Evolutionary conservation across 2,329 filamentous ascomycete species (phyloP), one percentile per base, ranked within the genome.

Genomic region (Metarhizium sp.): DNA sequence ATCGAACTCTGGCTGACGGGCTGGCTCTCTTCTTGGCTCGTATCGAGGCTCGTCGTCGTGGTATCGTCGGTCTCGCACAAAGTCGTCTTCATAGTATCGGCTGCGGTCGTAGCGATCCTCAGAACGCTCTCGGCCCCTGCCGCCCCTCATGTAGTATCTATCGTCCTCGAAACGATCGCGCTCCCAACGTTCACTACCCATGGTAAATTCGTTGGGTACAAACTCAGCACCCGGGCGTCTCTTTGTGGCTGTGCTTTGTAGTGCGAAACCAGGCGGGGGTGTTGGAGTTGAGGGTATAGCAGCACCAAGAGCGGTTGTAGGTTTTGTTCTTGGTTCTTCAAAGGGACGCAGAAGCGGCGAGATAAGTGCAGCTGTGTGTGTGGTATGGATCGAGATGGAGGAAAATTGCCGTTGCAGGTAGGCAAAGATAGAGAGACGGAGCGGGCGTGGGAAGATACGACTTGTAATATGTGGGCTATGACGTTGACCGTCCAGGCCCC

Each of bases 161-260:
- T 85, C 80, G 54, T 82, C 80, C 58, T 79, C 76, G 58, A 75
- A 72, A 48, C 73, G 80, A 59, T 81, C 80, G 50, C 74, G 74
- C 62, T 85, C 80, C 79, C 79, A 84, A 62, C 70, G 71, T 58
- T 71, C 70, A 57, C 60, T 63, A 47, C 57, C 61, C 66, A 69
- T 68, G 57, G 52, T 61, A 51, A 36, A 50, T 29, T 48, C 13
- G 20, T 29, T 20, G 8, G 45, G 20, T 32, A 45, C 42, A 18
- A 45, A 20, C 20, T 30, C 8, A 13, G 5, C 7, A 14, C 18
- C 14, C 2, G 6, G n/a, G 18, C 10, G 45, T 7, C 10, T 48
- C 6, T 36, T 40, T 36, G 11, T 40, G 38, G 51, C 46, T 36
- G 51, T 50, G 30, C 38, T 18, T 25, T 36, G 36, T 30, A 30